Base-by-base conservation (phyloP, 2,329 filamentous ascomycete species). In the Claviceps sp. region DNA sequence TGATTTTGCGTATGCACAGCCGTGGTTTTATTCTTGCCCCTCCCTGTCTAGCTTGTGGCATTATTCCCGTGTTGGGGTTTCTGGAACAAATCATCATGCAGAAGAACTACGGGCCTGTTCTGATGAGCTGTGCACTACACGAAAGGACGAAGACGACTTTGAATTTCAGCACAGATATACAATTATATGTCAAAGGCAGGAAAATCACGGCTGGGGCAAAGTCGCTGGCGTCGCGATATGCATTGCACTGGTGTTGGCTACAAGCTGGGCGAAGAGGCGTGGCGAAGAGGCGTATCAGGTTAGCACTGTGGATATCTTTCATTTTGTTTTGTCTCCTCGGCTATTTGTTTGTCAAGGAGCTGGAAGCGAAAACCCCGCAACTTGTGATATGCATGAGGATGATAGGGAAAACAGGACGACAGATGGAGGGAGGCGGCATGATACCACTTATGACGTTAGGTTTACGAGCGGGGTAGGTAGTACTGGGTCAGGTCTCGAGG, bases 401-500 rank as follows among this genome's bases (percentile, higher is more conserved):
- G 24, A 14, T 18, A 49, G 22, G 49, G n/a, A 43, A 36, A 30
- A 43, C 37, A 58, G 60, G 55, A 55, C 56, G 56, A 56, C 56
- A 56, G 59, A 58, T 58, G 56, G 50, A 63, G 56, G 48, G 18
- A 61, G 55, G 57, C 30, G 59, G 59, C 59, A 66, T 62, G 63
- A 67, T 67, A 67, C 64, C 61, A 65, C 54, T 63, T 60, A 66
- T 59, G 63, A 65, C 58, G 60, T 59, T 61, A 62, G 60, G 61
- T 63, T 63, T 52, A 44, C 41, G 51, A 45, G 50, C 26, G 44
- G 26, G 38, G 44, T 30, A 37, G 34, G 42, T 18, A 42, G 40
- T n/a, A 16, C 43, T 30, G 43, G 24, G 38, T 18, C 41, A 44
- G 48, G 18, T 26, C 22, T 38, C 37, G 20, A 45, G 14, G n/a